These are phyloP conservation scores for Phytophthora cryptogea DNA, from an alignment of 352 stramenopile species.

Conservation along the genomic window DNA sequence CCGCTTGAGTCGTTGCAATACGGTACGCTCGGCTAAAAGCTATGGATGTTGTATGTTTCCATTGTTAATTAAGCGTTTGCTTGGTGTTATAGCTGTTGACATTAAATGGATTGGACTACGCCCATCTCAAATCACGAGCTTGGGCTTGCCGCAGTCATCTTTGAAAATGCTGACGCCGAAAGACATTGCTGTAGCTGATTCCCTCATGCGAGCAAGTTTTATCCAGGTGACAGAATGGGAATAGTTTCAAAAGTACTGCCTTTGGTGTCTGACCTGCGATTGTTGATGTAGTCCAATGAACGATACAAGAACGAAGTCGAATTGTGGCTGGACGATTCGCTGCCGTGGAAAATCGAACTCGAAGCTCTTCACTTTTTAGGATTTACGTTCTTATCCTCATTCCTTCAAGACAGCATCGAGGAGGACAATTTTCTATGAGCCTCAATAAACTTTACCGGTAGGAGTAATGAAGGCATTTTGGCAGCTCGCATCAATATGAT, in stretches of 20 bases:
- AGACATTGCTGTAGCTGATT: conserved; percentile 50
- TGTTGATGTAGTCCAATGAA: conserved; percentile 45
- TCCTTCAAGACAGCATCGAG: conserved; percentile 56
- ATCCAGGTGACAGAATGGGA: conserved; percentile 51
- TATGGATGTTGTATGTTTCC: not conserved
- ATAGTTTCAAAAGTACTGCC: not conserved
- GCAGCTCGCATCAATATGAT: conserved; percentile 12
- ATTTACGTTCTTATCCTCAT: conserved; percentile 73
- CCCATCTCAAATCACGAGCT: conserved; percentile 68
- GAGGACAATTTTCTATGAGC: conserved; percentile 44
- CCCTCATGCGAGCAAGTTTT: conserved; percentile 55
- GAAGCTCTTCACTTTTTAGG: conserved; percentile 80
- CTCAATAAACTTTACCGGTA: not conserved
- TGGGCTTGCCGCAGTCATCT: conserved; percentile 54
- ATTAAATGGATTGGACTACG: conserved; percentile 93
- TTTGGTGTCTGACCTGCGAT: conserved; percentile 12
- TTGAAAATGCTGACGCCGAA: conserved; percentile 66
- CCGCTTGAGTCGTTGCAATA: conserved; percentile 70
- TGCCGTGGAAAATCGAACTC: conserved; percentile 83
- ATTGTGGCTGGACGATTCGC: conserved; percentile 44
- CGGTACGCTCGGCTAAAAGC: conserved; percentile 28
- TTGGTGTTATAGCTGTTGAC: conserved; percentile 49
- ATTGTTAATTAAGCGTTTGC: not conserved
- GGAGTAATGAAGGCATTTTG: conserved; percentile 15
- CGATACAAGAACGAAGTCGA: conserved; percentile 58